Conservation (phyloP, 1,284 basidiomycete genomes). For the Coniferiporia sulphurascens region DNA sequence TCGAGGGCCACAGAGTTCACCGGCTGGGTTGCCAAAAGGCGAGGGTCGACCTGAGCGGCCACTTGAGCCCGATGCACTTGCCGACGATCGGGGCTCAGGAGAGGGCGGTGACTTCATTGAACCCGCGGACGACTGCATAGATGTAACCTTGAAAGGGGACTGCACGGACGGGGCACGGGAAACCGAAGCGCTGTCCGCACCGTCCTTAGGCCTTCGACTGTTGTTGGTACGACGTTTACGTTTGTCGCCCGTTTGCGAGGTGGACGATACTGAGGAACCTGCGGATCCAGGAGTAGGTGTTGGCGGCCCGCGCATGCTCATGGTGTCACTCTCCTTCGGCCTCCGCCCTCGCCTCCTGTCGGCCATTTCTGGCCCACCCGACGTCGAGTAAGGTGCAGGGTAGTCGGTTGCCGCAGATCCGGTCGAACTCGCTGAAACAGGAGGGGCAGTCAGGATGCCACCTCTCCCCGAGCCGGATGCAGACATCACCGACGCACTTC, state of each 20-base stretch:
- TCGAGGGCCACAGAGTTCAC: constrained; percentile 37
- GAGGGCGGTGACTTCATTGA: constrained; percentile 41
- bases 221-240: constrained; percentile 8
- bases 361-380: neutral
- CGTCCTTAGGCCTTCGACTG: constrained; percentile 18
- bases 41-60: constrained; percentile 54
- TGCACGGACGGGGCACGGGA: constrained; percentile 21
- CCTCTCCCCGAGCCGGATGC: neutral
- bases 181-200: constrained; percentile 20
- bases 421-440: constrained; percentile 1
- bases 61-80: constrained; percentile 52
- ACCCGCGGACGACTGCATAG: constrained; percentile 26
- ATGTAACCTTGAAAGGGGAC: constrained; percentile 35
- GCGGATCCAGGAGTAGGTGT: constrained; percentile 12
- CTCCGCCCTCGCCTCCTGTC: constrained; percentile 12
- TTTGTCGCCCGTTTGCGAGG: constrained; percentile 6
- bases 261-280: neutral
- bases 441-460: constrained; percentile 1
- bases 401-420: constrained; percentile 4
- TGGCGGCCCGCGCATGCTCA: constrained; percentile 10
- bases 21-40: constrained; percentile 47
- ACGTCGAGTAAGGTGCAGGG: neutral
- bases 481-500: constrained; percentile 10
- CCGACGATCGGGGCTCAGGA: constrained; percentile 55
- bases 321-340: constrained; percentile 8